Base-by-base conservation (phyloP, 2,329 filamentous ascomycete genomes). In the Chaetomium strumarium region DNA sequence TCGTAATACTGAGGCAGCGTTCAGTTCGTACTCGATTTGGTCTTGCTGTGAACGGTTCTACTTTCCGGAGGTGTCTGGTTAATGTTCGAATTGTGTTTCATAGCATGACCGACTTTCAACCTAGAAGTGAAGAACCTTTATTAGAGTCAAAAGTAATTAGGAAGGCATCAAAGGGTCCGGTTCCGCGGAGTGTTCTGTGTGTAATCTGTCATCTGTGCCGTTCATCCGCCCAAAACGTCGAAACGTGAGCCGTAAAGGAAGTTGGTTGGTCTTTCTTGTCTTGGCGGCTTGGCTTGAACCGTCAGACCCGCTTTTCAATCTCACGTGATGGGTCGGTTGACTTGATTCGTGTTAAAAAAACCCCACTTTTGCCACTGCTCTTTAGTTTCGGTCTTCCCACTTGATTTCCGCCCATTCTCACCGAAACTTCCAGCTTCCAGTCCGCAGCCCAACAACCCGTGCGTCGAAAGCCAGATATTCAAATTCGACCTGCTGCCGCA, bases 351-450 rank as follows among this genome's bases (percentile, higher is more conserved):
- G n/a, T n/a, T n/a, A 41, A 51, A 51, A 41, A 2, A 12, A 16
- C 37, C 30, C 34, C 41, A 39, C 33, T 45, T 51, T 50, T 50
- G 30, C 33, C 46, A n/a, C n/a, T 41, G 45, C n/a, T 46, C 7
- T 40, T 29, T 16, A 16, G 24, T 24, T 24, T 24, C 24, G 4
- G 24, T 24, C 24, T 7, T 24, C 24, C 4, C 24, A 24, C 40
- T 14, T 24, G 17, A 29, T 42, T 49, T 43, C 46, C 43, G 4
- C 10, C 46, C 34, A 34, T 16, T 14, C 31, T 49, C 46, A 48
- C 33, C 50, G 33, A 33, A 52, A 46, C 20, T 34, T 42, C 37
- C 24, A 24, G 24, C 4, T 7, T 24, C 24, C 24, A 24, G 24
- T 45, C n/a, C n/a, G 16, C 36, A 38, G 16, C 36, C 36, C 36